Evolutionary conservation across 176 grass and related monocot species (phyloP).

Genomic region (Zoysia pacifica): DNA sequence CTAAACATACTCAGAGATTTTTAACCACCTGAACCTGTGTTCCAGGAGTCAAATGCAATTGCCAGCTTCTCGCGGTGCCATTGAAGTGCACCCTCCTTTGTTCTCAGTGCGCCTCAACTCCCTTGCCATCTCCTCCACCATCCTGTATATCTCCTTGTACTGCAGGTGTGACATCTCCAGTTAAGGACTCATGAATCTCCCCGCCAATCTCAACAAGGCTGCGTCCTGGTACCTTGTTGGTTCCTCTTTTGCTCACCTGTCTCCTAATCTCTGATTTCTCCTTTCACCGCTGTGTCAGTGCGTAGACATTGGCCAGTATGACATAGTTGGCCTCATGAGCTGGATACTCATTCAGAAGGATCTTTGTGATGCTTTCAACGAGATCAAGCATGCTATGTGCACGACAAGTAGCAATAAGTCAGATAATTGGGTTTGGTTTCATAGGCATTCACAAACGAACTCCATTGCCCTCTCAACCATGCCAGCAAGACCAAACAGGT

Average conservation of each 20-base stretch:
- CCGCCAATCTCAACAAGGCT: conserved; percentile 68
- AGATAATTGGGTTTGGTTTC: conserved; percentile 65
- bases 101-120: conserved; percentile 56
- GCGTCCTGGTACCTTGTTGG: conserved; percentile 66
- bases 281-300: conserved; percentile 52
- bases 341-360: conserved; percentile 54
- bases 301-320: conserved; percentile 66
- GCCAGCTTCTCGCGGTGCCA: conserved; percentile 81
- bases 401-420: conserved; percentile 61
- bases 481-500: conserved; percentile 67
- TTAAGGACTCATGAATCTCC: conserved; percentile 73
- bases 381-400: conserved; percentile 58
- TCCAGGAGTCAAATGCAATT: conserved; percentile 53
- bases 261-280: conserved; percentile 68
- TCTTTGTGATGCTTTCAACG: conserved; percentile 51
- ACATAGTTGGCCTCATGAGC: conserved; percentile 62
- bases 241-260: conserved; percentile 61
- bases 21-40: conserved; percentile 60
- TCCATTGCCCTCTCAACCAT: conserved; percentile 56
- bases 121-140: conserved; percentile 73
- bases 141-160: conserved; percentile 58
- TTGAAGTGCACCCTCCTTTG: conserved; percentile 61
- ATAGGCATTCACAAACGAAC: conserved; percentile 61
- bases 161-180: conserved; percentile 58
- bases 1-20: conserved; percentile 63